Conservation (phyloP, 2,329 filamentous ascomycete species). For the Fusarium coicis region DNA sequence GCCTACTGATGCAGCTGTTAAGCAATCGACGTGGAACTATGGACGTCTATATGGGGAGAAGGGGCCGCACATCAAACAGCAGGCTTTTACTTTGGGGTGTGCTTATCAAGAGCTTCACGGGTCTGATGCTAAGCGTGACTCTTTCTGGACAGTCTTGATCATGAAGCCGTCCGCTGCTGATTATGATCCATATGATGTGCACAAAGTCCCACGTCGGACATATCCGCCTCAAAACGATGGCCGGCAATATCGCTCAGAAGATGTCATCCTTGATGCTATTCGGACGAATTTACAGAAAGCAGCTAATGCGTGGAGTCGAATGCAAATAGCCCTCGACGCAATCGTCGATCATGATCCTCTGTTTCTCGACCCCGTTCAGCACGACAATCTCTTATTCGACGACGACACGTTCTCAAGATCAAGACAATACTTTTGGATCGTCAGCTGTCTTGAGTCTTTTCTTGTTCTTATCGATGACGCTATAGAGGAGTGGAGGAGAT, state of each 20-base stretch:
- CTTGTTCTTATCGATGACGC: neutral
- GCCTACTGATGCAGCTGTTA: neutral
- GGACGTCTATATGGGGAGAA: neutral
- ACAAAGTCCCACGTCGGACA: neutral
- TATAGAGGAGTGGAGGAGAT: slow-evolving; percentile 2
- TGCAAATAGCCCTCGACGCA: neutral
- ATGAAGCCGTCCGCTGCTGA: neutral
- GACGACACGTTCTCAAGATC: slow-evolving; percentile 3
- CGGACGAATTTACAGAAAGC: neutral
- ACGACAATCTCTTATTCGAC: slow-evolving; percentile 2
- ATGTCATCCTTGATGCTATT: neutral
- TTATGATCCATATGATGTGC: neutral
- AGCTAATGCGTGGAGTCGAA: neutral
- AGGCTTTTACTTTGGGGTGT: neutral
- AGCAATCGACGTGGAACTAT: neutral
- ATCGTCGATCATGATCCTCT: neutral
- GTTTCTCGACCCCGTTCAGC: neutral
- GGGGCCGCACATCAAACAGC: neutral
- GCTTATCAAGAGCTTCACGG: neutral
- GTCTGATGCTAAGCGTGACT: neutral
- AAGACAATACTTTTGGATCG: neutral
- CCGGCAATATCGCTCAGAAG: neutral
- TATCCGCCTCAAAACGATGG: neutral
- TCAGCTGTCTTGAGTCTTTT: slow-evolving; percentile 1
- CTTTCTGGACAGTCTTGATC: neutral